Conservation (phyloP, 1,284 basidiomycete genomes). For the Golubevia pallescens region DNA sequence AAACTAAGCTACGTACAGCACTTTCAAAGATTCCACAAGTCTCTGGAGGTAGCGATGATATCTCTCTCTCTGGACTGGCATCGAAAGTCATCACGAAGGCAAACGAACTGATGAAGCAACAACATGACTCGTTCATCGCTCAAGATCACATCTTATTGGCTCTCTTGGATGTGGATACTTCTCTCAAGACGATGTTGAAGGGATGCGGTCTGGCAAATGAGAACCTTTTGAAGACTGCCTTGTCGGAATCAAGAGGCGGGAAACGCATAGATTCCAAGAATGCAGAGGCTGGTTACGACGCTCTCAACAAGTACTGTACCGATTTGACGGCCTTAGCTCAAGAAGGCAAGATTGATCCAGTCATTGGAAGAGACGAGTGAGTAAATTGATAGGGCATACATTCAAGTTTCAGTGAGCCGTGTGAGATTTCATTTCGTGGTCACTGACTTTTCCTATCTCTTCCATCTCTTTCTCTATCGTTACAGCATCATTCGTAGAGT, state of each 20-base stretch:
- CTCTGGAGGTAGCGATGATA: constrained; percentile 50
- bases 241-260: constrained; percentile 50
- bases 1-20: constrained; percentile 38
- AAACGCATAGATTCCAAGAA: constrained; percentile 57
- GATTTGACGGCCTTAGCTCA: constrained; percentile 65
- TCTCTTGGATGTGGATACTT: constrained; percentile 40
- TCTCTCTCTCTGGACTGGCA: constrained; percentile 35
- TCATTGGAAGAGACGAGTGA: constrained; percentile 69
- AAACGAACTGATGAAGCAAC: constrained; percentile 42
- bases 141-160: constrained; percentile 60
- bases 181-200: constrained; percentile 40
- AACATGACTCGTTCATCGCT: constrained; percentile 58
- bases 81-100: constrained; percentile 53
- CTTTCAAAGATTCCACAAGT: constrained; percentile 58
- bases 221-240: constrained; percentile 56
- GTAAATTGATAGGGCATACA: too few species aligned
- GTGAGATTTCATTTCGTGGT: not conserved
- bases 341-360: constrained; percentile 70
- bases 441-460: not conserved
- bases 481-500: constrained; percentile 6
- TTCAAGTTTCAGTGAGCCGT: constrained; percentile 61
- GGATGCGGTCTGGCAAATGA: constrained; percentile 50
- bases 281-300: constrained; percentile 60
- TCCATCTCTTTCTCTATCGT: too few species aligned
- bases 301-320: constrained; percentile 55